Evolutionary conservation across 768 basidiomycete genomes (phyloP).

Genomic region (Lactifluus subvellereus): DNA sequence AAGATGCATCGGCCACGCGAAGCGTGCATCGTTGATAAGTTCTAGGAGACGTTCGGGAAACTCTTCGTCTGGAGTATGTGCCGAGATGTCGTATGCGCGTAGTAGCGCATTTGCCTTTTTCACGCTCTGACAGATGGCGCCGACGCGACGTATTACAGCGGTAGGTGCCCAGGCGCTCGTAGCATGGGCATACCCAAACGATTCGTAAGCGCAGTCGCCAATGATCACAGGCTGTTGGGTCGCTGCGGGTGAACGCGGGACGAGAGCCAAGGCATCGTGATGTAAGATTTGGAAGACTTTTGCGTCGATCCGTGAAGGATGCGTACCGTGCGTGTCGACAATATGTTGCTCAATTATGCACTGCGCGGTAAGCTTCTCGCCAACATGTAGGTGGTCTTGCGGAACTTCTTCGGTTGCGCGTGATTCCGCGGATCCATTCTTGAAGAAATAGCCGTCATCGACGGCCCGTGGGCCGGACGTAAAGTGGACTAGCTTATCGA

Average conservation of each 20-base stretch:
- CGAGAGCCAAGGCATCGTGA: conserved; percentile 17
- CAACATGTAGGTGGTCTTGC: conserved; percentile 26
- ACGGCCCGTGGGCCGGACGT: conserved; percentile 45
- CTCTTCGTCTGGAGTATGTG: conserved; percentile 58
- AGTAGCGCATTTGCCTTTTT: conserved; percentile 54
- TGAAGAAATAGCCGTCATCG: conserved; percentile 68
- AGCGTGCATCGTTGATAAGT: conserved; percentile 64
- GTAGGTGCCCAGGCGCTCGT: conserved; percentile 58
- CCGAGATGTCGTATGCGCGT: conserved; percentile 64
- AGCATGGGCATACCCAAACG: conserved; percentile 54
- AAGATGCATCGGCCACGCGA: conserved; percentile 74
- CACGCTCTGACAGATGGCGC: conserved; percentile 69
- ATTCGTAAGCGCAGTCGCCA: conserved; percentile 64
- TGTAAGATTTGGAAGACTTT: conserved; percentile 20
- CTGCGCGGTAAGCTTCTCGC: conserved; percentile 31
- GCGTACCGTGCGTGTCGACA: conserved; percentile 20
- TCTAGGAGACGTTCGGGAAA: conserved; percentile 65
- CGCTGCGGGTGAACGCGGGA: conserved; percentile 20
- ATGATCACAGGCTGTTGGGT: conserved; percentile 64
- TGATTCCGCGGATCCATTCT: conserved; percentile 49
- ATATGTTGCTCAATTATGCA: conserved; percentile 18
- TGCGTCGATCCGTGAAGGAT: conserved; percentile 13
- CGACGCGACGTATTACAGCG: conserved; percentile 58
- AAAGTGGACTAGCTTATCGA: conserved; percentile 50
- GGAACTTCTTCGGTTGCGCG: conserved; percentile 36